Conservation (phyloP, 2,329 filamentous ascomycete species). For the Penicillium hordei region DNA sequence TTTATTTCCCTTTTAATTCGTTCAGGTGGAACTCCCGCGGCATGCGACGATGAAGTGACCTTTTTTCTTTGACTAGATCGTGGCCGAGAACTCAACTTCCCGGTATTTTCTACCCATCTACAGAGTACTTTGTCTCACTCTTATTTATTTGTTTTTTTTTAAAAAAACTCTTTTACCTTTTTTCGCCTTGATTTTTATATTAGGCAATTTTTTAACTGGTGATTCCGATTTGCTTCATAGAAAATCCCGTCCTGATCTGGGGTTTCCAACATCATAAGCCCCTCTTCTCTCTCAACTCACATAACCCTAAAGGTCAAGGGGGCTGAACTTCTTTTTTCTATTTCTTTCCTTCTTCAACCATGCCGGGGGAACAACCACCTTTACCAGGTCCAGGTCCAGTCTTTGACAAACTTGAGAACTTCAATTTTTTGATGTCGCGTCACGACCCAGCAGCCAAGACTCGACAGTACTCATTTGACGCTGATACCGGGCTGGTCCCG, state of each 20-base stretch:
- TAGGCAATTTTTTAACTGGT: not conserved
- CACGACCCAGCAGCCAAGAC: constrained; percentile 34
- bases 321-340: constrained; percentile 17
- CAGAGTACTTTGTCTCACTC: not conserved
- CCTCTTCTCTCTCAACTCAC: constrained; percentile 9
- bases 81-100: constrained; percentile 11
- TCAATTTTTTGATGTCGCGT: constrained; percentile 39
- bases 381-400: constrained; percentile 23
- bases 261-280: constrained; percentile 8
- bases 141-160: not conserved
- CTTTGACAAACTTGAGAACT: constrained; percentile 39
- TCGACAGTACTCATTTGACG: constrained; percentile 42
- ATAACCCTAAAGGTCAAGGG: constrained; percentile 14
- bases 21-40: constrained; percentile 9
- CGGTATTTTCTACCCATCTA: not conserved
- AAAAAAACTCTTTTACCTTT: not conserved
- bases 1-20: constrained; percentile 8
- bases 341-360: constrained; percentile 22
- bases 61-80: not conserved
- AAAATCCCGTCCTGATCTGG: constrained; percentile 18
- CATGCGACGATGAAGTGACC: constrained; percentile 9
- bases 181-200: not conserved
- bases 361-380: constrained; percentile 37
- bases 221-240: constrained; percentile 11
- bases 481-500: constrained; percentile 35